Evolutionary conservation across 2,329 filamentous ascomycete genomes (phyloP).

Genomic region (Tolypocladium capitatum): DNA sequence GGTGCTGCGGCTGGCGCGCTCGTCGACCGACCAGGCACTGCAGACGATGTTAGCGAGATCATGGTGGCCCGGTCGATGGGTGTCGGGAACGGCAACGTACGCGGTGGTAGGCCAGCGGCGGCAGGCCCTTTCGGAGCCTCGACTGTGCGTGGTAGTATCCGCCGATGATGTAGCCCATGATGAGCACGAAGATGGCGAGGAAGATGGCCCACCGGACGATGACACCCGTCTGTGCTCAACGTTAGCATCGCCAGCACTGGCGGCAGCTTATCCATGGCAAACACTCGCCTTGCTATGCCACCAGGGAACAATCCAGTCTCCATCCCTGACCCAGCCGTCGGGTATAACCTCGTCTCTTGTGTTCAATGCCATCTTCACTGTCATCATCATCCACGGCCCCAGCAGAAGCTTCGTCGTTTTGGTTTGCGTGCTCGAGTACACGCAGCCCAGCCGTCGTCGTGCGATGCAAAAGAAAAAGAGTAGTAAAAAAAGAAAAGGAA

Average conservation of each 20-base stretch:
- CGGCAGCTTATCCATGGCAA: neutral
- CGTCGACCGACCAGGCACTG: conserved; percentile 40
- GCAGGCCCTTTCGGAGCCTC: conserved; percentile 51
- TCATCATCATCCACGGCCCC: too few relatives aligned
- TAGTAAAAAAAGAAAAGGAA: neutral
- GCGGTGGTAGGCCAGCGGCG: conserved; percentile 57
- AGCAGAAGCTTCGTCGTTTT: neutral
- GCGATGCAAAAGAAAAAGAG: neutral
- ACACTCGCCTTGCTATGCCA: conserved; percentile 15
- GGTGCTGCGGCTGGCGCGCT: conserved; percentile 6
- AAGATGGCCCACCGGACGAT: conserved; percentile 64
- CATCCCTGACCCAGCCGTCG: conserved; percentile 2
- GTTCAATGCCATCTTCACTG: neutral
- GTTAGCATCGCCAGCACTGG: neutral
- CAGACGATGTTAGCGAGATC: neutral
- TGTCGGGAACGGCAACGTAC: conserved; percentile 25
- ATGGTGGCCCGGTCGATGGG: neutral
- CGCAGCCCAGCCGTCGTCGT: neutral
- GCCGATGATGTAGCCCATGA: conserved; percentile 49
- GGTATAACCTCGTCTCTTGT: conserved; percentile 1
- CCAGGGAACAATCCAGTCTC: conserved; percentile 11
- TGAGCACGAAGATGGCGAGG: conserved; percentile 41
- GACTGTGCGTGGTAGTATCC: conserved; percentile 59
- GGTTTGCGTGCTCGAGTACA: neutral
- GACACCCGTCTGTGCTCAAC: conserved; percentile 35